phyloP scores from a whole-genome alignment of 2,329 filamentous ascomycete species.

The Nectriaceae sp. region DNA sequence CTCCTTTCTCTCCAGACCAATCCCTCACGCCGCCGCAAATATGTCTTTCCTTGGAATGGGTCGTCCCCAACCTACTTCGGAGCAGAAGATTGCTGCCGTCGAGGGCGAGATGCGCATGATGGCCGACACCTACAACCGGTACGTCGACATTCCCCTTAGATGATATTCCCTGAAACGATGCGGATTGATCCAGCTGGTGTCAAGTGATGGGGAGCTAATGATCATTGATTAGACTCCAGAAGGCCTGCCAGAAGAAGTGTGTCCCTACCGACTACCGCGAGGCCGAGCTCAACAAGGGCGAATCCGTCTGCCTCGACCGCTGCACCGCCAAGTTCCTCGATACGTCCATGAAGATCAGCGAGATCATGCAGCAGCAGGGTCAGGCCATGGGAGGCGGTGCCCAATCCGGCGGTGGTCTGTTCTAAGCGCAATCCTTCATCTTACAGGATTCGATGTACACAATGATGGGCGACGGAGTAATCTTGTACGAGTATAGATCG shows the following conservation, averaged over 20 bases:
- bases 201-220: background rate
- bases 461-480: constrained; percentile 1
- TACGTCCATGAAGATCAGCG: constrained; percentile 95
- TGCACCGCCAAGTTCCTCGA: constrained; percentile 99
- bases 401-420: constrained; percentile 36
- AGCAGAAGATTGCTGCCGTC: constrained; percentile 95
- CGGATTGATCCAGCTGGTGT: too few relatives aligned
- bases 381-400: constrained; percentile 58
- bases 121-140: constrained; percentile 98
- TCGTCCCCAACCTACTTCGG: constrained; percentile 82
- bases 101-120: constrained; percentile 98
- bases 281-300: constrained; percentile 96
- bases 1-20: background rate
- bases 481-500: constrained; percentile 24
- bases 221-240: constrained; percentile 65
- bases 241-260: constrained; percentile 92
- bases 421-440: constrained; percentile 19
- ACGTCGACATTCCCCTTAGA: constrained; percentile 25
- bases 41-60: constrained; percentile 53
- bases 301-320: constrained; percentile 96
- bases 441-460: too few relatives aligned
- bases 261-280: constrained; percentile 92
- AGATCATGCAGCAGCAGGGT: constrained; percentile 92
- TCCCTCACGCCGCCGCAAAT: constrained; percentile 22
- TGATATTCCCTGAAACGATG: too few relatives aligned